Evolutionary conservation across 805 yeast genomes (phyloP), one percentile per base, ranked within the genome.

Genomic region (Candida sphagnicola): DNA sequence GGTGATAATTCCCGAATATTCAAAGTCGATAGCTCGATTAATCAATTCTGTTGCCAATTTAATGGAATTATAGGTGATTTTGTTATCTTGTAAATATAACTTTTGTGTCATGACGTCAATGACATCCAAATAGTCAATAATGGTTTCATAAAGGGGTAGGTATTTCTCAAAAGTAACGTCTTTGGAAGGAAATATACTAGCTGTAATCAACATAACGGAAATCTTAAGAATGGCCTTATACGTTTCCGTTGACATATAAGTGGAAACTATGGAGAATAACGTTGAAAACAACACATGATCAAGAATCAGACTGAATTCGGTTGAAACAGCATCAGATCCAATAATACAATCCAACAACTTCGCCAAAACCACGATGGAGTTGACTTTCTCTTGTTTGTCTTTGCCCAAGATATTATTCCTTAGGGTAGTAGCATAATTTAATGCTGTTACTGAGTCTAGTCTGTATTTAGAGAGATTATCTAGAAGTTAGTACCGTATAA

Each of bases 301-400:
- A 45, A 74, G 61, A 10, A 66, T 47, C 8, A 48, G 40, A 16
- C 55, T 41, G 42, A 67, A 61, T 5, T 56, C 62, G 19, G 65
- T 58, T 14, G 61, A 56, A 15, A 54, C 53, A 4, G 77, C 74
- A 5, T 73, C 67, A 16, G 62, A 57, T n/a, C 62, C 57, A 8
- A 57, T 47, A 8, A 65, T 49, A 37, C 65, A 64, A 31, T 76
- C 80, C 31, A 78, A 55, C 18, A 75, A 59, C 45, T 70, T 75
- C 23, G 81, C 75, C 21, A 80, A 56, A 3, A 78, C 77, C 1
- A 74, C 72, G 8, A 79, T 71, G 2, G 77, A 66, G 53, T 74
- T 77, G 34, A 73, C 68, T 44, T 70, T 67, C 41, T 76, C 82
- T 35, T 71, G 69, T 39, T 71, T 72, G 42, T 70, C 75, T 35